A percentile compares a stretch with the other conserved stretches of the same genome.
phyloP scores from a whole-genome alignment of 202 grass and related monocot genomes.

The Setaria italica region DNA sequence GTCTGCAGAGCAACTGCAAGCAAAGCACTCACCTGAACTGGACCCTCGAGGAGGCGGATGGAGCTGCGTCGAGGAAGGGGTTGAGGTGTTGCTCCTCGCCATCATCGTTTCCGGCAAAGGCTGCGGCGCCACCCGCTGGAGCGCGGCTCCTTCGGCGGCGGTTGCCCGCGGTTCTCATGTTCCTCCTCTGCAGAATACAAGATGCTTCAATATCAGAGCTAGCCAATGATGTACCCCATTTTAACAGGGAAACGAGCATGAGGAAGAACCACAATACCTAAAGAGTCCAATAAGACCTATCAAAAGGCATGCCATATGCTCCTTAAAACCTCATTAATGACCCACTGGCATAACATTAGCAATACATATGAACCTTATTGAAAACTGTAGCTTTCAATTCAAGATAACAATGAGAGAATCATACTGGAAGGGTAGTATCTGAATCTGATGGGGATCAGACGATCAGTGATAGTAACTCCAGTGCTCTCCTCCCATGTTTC shows the following conservation, averaged over 20 bases:
- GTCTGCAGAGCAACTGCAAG: background rate
- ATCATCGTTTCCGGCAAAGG: constrained; percentile 44
- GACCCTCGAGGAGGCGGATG: constrained; percentile 31
- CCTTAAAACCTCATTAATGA: too few relatives aligned
- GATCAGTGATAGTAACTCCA: too few relatives aligned
- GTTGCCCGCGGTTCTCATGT: constrained; percentile 27
- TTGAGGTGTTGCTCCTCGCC: constrained; percentile 72
- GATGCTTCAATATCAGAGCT: constrained; percentile 4
- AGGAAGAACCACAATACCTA: background rate
- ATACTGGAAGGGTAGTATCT: constrained; percentile 43
- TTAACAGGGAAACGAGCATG: background rate
- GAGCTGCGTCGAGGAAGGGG: constrained; percentile 53
- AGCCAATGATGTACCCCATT: background rate
- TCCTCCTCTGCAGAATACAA: constrained; percentile 60
- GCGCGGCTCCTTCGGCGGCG: constrained; percentile 25
- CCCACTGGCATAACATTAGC: background rate
- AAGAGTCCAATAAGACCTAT: constrained; percentile 1
- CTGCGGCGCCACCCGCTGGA: background rate
- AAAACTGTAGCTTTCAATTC: background rate
- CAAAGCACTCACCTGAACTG: constrained; percentile 41
- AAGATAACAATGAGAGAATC: background rate
- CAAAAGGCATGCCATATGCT: background rate
- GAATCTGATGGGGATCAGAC: too few relatives aligned
- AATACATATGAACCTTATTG: background rate
- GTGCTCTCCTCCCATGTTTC: too few relatives aligned